Conservation (phyloP, 2,329 filamentous ascomycete genomes). For the Didymellaceae sp. region DNA sequence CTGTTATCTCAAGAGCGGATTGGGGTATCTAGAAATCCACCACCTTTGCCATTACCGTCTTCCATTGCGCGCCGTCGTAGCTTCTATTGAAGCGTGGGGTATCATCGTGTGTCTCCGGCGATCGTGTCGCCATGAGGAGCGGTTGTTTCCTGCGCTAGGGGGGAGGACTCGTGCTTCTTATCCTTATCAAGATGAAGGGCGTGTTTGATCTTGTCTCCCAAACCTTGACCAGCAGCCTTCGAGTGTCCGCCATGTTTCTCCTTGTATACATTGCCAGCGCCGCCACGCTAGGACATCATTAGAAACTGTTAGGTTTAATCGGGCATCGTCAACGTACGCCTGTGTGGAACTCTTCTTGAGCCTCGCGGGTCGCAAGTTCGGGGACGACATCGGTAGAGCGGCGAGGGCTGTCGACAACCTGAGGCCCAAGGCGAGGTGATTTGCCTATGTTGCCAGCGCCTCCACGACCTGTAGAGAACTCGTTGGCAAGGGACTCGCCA, state of each 20-base stretch:
- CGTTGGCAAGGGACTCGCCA: conserved; percentile 46
- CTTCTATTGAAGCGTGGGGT: conserved; percentile 2
- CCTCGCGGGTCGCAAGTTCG: conserved; percentile 49
- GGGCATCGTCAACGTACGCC: conserved; percentile 43
- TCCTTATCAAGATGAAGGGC: conserved; percentile 46
- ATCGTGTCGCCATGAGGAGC: conserved; percentile 8
- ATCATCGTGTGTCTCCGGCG: conserved; percentile 12
- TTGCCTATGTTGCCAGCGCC: conserved; percentile 53
- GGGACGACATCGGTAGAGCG: conserved; percentile 53
- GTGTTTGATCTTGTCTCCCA: conserved; percentile 55
- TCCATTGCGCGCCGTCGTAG: not conserved
- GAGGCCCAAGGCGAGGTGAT: conserved; percentile 43
- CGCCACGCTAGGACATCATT: conserved; percentile 47
- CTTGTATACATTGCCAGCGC: conserved; percentile 56
- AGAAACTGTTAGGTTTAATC: conserved; percentile 1
- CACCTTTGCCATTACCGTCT: conserved; percentile 18
- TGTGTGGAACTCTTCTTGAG: conserved; percentile 55
- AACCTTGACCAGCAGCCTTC: conserved; percentile 43
- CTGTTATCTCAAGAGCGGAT: not conserved
- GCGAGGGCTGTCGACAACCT: conserved; percentile 28
- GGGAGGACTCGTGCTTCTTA: conserved; percentile 42
- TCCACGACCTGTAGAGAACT: conserved; percentile 52
- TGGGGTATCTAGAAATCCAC: conserved; percentile 12
- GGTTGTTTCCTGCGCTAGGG: conserved; percentile 32
- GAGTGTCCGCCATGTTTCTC: conserved; percentile 57